These are phyloP conservation scores for Leishmania martiniquensis DNA, from an alignment of 208 protist species.

Conservation along the genomic window DNA sequence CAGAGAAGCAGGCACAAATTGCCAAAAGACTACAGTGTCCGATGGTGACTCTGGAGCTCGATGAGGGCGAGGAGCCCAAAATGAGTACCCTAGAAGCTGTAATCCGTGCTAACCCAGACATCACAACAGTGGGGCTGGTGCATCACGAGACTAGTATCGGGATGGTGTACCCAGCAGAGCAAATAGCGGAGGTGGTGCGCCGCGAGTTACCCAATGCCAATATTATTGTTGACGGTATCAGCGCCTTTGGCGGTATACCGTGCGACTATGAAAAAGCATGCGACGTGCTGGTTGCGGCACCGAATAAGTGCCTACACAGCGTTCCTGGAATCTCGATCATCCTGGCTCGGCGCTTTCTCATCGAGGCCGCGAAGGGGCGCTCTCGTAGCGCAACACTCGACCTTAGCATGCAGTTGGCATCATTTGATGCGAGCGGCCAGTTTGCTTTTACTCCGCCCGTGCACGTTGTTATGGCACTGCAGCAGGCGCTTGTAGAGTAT, in stretches of 20 bases:
- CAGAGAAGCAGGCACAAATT: slow-evolving; percentile 73
- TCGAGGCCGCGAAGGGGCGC: slow-evolving; percentile 58
- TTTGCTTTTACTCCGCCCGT: slow-evolving; percentile 85
- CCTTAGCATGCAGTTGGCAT: slow-evolving; percentile 59
- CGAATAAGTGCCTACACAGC: slow-evolving; percentile 93
- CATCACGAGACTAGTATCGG: slow-evolving; percentile 92
- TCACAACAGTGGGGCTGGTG: slow-evolving; percentile 81
- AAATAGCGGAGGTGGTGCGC: slow-evolving; percentile 59
- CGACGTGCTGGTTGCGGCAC: slow-evolving; percentile 74
- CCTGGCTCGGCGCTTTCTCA: slow-evolving; percentile 45
- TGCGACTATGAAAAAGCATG: slow-evolving; percentile 58
- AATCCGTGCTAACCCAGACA: slow-evolving; percentile 53
- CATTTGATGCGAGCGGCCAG: slow-evolving; percentile 76
- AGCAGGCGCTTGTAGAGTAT: slow-evolving; percentile 77
- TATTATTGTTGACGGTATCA: slow-evolving; percentile 89
- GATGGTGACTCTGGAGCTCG: slow-evolving; percentile 48
- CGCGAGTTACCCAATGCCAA: slow-evolving; percentile 48
- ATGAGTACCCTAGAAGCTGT: slow-evolving; percentile 45
- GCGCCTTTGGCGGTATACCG: slow-evolving; percentile 80
- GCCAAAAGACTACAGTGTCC: slow-evolving; percentile 61
- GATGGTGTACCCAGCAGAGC: slow-evolving; percentile 84
- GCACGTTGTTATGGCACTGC: slow-evolving; percentile 82
- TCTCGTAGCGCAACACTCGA: slow-evolving; percentile 70
- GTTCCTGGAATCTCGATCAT: slow-evolving; percentile 86
- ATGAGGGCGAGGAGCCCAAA: slow-evolving; percentile 70